These are phyloP conservation scores for Besnoitia besnoiti DNA, from an alignment of 169 alveolate genomes.

Conservation along the genomic window DNA sequence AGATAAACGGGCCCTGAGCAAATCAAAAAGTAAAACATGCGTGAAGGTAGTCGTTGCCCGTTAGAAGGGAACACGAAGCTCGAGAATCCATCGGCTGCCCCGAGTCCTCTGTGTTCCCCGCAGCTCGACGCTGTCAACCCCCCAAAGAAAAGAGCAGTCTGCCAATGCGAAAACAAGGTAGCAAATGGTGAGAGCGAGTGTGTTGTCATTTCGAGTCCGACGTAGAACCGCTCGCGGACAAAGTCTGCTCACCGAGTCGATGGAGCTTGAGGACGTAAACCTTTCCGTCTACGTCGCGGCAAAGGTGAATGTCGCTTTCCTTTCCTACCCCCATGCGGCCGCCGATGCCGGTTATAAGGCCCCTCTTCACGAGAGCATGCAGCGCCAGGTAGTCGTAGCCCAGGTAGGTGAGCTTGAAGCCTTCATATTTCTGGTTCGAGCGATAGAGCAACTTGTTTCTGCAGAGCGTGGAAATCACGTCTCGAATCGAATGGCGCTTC, in stretches of 20 bases:
- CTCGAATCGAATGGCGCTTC: conserved; percentile 90
- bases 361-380: conserved; percentile 93
- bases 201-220: too few species aligned
- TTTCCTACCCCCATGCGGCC: conserved; percentile 98
- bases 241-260: conserved; percentile 89
- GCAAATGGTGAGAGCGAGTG: too few species aligned
- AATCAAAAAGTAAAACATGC: too few species aligned
- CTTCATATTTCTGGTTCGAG: conserved; percentile 94
- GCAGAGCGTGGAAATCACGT: conserved; percentile 87
- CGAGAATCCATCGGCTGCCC: too few species aligned
- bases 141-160: too few species aligned
- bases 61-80: too few species aligned
- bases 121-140: too few species aligned
- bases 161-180: too few species aligned
- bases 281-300: conserved; percentile 91
- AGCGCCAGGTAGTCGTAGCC: conserved; percentile 99
- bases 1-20: too few species aligned
- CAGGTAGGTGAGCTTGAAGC: conserved; percentile 95
- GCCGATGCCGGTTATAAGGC: conserved; percentile 91
- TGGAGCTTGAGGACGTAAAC: conserved; percentile 90
- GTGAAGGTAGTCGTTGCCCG: too few species aligned
- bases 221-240: too few species aligned
- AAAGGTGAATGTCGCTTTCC: conserved; percentile 98
- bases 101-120: too few species aligned
- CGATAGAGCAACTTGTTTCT: conserved; percentile 94